Evolutionary conservation across 768 basidiomycete genomes (phyloP).

Genomic region (Brasilioporus rufonigricans): DNA sequence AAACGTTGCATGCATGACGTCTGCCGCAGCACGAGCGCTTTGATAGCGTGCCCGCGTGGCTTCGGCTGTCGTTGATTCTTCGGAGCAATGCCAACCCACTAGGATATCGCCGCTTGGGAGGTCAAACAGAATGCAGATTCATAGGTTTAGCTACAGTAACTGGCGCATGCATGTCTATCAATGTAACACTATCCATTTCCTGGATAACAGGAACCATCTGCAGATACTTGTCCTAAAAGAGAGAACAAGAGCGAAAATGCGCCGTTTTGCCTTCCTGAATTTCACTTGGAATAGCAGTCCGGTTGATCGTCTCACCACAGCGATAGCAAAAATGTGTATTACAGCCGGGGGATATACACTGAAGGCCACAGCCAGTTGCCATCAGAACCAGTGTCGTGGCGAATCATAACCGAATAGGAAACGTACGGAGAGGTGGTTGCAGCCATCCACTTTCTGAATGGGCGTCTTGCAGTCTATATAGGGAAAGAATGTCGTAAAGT

Average conservation of each 20-base stretch:
- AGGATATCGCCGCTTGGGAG: neutral
- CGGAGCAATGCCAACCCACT: neutral
- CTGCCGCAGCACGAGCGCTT: conserved; percentile 14
- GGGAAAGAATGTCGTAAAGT: neutral
- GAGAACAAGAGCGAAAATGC: conserved; percentile 33
- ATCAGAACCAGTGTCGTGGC: neutral
- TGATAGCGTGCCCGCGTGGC: neutral
- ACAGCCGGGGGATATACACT: conserved; percentile 58
- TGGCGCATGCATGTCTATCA: neutral
- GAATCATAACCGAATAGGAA: neutral
- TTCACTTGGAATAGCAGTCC: conserved; percentile 34
- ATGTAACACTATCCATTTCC: neutral
- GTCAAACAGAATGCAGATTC: neutral
- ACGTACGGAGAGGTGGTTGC: conserved; percentile 59
- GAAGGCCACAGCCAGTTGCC: neutral
- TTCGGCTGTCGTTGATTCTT: neutral
- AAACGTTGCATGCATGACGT: conserved; percentile 20
- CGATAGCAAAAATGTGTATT: conserved; percentile 57
- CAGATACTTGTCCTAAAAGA: conserved; percentile 18
- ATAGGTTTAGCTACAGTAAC: neutral
- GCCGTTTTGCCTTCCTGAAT: conserved; percentile 29
- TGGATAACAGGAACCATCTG: too few species aligned
- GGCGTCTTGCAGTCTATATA: conserved; percentile 45
- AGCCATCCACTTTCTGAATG: conserved; percentile 50
- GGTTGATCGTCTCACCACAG: conserved; percentile 46